Evolutionary conservation across 2,329 filamentous ascomycete species (phyloP).

Genomic region (Allantophomopsis lycopodina): DNA sequence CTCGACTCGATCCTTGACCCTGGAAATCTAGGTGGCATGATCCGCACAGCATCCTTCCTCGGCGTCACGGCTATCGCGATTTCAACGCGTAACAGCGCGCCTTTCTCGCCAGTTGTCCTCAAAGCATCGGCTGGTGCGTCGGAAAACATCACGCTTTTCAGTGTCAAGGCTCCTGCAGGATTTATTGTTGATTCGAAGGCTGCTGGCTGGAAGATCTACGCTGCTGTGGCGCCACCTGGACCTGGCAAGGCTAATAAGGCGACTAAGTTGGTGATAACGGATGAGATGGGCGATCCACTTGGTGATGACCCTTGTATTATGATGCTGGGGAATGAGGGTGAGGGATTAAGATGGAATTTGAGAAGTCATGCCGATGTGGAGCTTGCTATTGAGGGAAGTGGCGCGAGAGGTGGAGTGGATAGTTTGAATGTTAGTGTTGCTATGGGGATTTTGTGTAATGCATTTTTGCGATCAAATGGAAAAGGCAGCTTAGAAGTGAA

Average conservation of each 20-base stretch:
- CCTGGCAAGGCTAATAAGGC: too few relatives aligned
- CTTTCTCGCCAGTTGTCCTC: conserved; percentile 61
- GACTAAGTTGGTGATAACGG: conserved; percentile 21
- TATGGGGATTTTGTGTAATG: conserved; percentile 58
- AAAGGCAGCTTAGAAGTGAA: too few relatives aligned
- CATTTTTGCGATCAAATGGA: conserved; percentile 38
- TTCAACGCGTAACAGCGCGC: conserved; percentile 59
- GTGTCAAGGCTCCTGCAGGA: conserved; percentile 47
- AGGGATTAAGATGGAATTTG: conserved; percentile 53
- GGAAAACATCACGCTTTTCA: conserved; percentile 65
- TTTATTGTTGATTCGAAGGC: conserved; percentile 58
- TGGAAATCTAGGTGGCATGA: conserved; percentile 79
- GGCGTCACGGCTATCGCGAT: conserved; percentile 75
- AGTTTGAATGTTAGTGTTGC: conserved; percentile 92
- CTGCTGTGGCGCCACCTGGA: conserved; percentile 44
- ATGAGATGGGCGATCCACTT: conserved; percentile 41
- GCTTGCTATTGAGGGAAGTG: conserved; percentile 43
- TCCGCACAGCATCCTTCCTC: conserved; percentile 83
- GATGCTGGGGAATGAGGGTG: conserved; percentile 71
- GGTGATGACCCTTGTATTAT: conserved; percentile 55
- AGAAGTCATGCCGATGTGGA: conserved; percentile 52
- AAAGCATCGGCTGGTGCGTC: conserved; percentile 84
- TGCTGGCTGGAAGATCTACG: conserved; percentile 74
- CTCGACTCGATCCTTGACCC: conserved; percentile 72
- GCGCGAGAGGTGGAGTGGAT: conserved; percentile 49